phyloP scores from a whole-genome alignment of 2,329 filamentous ascomycete species.

The Claviceps citrina region DNA sequence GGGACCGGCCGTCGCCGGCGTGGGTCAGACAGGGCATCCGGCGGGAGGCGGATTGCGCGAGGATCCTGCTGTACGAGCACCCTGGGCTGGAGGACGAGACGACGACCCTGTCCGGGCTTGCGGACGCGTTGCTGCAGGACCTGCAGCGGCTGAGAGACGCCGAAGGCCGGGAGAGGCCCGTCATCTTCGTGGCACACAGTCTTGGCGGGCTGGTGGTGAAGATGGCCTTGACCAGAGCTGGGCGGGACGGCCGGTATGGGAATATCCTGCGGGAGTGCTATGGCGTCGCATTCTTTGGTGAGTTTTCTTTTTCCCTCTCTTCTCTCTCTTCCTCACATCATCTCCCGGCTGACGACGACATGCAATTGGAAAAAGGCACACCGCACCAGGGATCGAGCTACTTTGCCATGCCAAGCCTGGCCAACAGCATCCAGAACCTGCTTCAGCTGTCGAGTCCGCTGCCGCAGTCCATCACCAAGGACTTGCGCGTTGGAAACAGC shows the following conservation, averaged over 20 bases:
- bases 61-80: conserved; percentile 38
- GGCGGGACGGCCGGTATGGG: conserved; percentile 21
- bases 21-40: conserved; percentile 40
- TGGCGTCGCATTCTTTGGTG: conserved; percentile 45
- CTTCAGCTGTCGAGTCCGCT: conserved; percentile 36
- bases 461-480: conserved; percentile 32
- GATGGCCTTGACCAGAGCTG: conserved; percentile 35
- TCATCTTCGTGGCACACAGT: conserved; percentile 47
- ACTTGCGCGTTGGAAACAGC: conserved; percentile 35
- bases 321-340: too few species aligned
- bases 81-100: conserved; percentile 25
- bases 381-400: conserved; percentile 50
- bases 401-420: conserved; percentile 41
- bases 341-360: background rate
- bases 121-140: conserved; percentile 31
- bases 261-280: conserved; percentile 40
- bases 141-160: conserved; percentile 20
- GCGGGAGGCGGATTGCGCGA: conserved; percentile 28
- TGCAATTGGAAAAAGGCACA: conserved; percentile 25
- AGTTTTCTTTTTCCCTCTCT: conserved; percentile 12
- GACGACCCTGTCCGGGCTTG: conserved; percentile 28
- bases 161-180: conserved; percentile 28
- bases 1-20: conserved; percentile 19
- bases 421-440: conserved; percentile 35
- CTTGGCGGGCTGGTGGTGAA: conserved; percentile 46